Percentiles rank a stretch among this genome's conserved stretches.
phyloP scores from a whole-genome alignment of 768 basidiomycete genomes.

The Pisolithus microcarpus region DNA sequence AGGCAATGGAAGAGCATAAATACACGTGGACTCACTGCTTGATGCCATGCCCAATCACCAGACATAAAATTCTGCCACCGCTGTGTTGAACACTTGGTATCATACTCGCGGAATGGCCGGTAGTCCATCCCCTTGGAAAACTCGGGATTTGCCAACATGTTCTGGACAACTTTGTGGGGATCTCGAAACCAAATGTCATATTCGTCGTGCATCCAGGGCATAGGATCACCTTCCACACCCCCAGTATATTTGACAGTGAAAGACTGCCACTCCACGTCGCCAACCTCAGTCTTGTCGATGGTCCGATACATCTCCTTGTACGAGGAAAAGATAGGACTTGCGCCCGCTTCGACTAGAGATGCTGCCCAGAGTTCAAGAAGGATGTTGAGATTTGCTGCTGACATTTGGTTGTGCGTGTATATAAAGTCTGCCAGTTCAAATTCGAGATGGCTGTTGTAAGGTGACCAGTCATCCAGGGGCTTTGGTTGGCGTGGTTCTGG shows the following conservation, averaged over 20 bases:
- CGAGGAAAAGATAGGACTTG: not conserved
- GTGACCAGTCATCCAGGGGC: no score
- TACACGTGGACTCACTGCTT: slow-evolving; percentile 6
- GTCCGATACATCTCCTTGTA: not conserved
- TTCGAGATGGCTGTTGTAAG: no score
- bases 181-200: not conserved
- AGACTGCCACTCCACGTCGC: not conserved
- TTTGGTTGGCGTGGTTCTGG: no score
- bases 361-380: no score
- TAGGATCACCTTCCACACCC: not conserved
- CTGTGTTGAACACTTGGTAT: not conserved
- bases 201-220: not conserved
- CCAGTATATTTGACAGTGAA: not conserved
- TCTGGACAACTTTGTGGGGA: not conserved
- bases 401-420: no score
- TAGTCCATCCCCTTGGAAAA: not conserved
- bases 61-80: slow-evolving; percentile 4
- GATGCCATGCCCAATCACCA: slow-evolving; percentile 11
- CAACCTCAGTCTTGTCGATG: not conserved
- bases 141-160: not conserved
- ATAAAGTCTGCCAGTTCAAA: no score
- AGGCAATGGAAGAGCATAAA: not conserved
- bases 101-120: not conserved
- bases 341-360: no score
- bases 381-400: no score